Base-by-base conservation (phyloP, 129 eudicot species). In the Pittosporum tobira region DNA sequence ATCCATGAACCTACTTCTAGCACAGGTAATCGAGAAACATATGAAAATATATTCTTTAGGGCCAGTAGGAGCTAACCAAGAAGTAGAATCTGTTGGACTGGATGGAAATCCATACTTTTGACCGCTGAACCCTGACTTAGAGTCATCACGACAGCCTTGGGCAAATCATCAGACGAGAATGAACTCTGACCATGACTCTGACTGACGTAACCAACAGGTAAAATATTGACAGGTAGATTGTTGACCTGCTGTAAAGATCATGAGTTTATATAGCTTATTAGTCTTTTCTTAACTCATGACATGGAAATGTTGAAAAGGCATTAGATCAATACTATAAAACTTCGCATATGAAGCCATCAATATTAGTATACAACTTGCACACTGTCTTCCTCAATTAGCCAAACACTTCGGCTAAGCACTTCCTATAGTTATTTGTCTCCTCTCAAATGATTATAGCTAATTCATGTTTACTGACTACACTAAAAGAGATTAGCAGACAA, bases 41-140 rank as follows among this genome's bases (percentile, higher is more conserved):
- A 47, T 5, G 31, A 34, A n/a, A 50, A 21, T 26, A 18, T 21
- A 22, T 22, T 46, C 6, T 54, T 62, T 58, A n/a, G 50, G 61
- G 49, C 64, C 47, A 29, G 19, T 36, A 16, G 28, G 59, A 70
- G 59, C 94, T 36, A 72, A 84, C 96, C 96, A 73, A 84, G 89
- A 51, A 88, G 94, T 67, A 84, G 63, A 57, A 64, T 66, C 74
- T 81, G 96, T 48, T 88, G 89, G 25, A 66, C 65, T 18, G 96
- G 96, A 71, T 88, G 96, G 59, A 88, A 84, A 67, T 88, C 89
- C 78, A 88, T 75, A 63, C 94, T 88, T 82, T 76, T 81, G 40
- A 84, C 89, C 15, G 77, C 57, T 29, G 89, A 81, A 23, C 87
- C 89, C 79, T 78, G 94, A 64, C 69, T 79, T 48, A 88, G 54